Percentiles rank a stretch among this genome's conserved stretches.
Conservation (phyloP, 805 yeast species). For the Saccharomycopsis amapae region DNA sequence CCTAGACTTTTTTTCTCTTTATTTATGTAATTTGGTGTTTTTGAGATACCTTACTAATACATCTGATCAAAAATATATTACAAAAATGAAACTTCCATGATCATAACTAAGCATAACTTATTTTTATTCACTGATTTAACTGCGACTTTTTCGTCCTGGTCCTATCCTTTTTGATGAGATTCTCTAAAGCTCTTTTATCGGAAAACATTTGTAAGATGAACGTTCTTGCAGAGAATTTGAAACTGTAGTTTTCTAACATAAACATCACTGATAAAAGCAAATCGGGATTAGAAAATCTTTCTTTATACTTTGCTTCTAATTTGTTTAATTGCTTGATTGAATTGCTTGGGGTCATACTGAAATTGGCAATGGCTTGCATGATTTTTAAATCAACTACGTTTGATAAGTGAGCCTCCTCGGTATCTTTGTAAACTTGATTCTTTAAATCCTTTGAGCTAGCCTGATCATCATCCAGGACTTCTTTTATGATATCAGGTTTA, state of each 20-base stretch:
- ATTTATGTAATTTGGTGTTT: too few species aligned
- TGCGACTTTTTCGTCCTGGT: neutral
- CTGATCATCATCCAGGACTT: neutral
- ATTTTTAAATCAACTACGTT: conserved; percentile 16
- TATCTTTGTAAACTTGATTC: conserved; percentile 3
- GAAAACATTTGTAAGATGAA: conserved; percentile 18
- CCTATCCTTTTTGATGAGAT: conserved; percentile 16
- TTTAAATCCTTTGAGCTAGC: too few species aligned
- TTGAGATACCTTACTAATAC: too few species aligned
- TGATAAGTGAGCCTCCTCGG: neutral
- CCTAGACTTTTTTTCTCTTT: too few species aligned
- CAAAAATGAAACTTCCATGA: neutral
- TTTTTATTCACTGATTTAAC: too few species aligned
- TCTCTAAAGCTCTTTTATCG: conserved; percentile 19
- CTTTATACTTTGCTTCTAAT: conserved; percentile 16
- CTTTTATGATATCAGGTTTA: neutral
- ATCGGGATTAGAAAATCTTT: conserved; percentile 16
- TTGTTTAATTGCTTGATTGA: conserved; percentile 15
- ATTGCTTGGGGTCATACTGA: conserved; percentile 13
- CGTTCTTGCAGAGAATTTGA: conserved; percentile 12
- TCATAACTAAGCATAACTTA: neutral
- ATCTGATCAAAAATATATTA: neutral
- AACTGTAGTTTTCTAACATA: conserved; percentile 34
- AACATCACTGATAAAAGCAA: conserved; percentile 23
- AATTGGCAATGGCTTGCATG: conserved; percentile 10